Evolutionary conservation across 2,329 filamentous ascomycete species (phyloP).

Genomic region (Simplicillium aogashimaense): DNA sequence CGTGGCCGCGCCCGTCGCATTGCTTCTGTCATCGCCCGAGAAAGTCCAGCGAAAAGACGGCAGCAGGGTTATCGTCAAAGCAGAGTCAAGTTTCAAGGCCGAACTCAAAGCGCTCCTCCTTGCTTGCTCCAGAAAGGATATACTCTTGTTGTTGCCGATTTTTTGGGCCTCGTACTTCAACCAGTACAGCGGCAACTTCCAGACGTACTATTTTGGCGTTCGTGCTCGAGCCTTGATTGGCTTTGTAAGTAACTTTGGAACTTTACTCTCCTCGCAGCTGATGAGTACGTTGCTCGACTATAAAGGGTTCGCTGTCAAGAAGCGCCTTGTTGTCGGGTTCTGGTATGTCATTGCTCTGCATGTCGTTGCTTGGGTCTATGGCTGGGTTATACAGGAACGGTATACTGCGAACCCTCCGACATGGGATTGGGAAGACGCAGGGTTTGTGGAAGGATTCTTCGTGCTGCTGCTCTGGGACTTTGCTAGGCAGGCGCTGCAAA

Average conservation of each 20-base stretch:
- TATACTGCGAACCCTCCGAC: constrained; percentile 30
- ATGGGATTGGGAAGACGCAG: constrained; percentile 29
- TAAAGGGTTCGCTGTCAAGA: constrained; percentile 22
- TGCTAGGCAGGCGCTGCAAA: constrained; percentile 40
- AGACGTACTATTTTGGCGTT: constrained; percentile 28
- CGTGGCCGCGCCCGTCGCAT: constrained; percentile 13
- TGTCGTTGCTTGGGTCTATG: constrained; percentile 39
- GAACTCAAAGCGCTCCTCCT: constrained; percentile 13
- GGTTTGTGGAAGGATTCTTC: constrained; percentile 36
- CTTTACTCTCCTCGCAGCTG: constrained; percentile 31
- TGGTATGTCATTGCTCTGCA: constrained; percentile 35
- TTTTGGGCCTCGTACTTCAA: constrained; percentile 19
- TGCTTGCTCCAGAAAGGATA: constrained; percentile 10
- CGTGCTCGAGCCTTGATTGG: constrained; percentile 35
- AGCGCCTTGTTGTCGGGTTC: constrained; percentile 30
- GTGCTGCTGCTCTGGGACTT: constrained; percentile 39
- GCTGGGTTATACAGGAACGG: constrained; percentile 41
- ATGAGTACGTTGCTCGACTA: constrained; percentile 35
- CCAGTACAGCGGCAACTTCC: constrained; percentile 33
- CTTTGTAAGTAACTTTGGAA: constrained; percentile 24
- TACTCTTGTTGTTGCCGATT: constrained; percentile 12
- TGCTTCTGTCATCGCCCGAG: constrained; percentile 16
- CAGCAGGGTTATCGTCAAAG: constrained; percentile 11
- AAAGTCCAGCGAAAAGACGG: constrained; percentile 17
- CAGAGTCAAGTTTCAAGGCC: constrained; percentile 11